Conservation (phyloP, 2,329 filamentous ascomycete genomes). For the Madurella fahalii region DNA sequence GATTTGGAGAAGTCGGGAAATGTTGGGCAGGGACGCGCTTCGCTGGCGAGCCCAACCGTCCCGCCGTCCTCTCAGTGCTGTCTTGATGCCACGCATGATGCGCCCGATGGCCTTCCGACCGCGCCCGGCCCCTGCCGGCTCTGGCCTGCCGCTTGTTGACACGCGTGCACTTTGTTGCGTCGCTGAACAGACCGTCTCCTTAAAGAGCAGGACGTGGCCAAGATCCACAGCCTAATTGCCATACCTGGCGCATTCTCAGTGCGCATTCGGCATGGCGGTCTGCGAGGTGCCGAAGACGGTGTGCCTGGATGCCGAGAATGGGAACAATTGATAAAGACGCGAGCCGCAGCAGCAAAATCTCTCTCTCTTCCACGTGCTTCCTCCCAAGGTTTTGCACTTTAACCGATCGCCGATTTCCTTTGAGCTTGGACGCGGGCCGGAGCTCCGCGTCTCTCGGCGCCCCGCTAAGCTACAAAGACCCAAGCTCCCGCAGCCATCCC, state of each 20-base stretch:
- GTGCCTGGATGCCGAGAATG: slow-evolving; percentile 8
- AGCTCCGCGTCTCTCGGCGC: neutral
- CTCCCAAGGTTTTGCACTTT: neutral
- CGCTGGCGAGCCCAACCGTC: slow-evolving; percentile 23
- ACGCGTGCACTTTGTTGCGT: neutral
- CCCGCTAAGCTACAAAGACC: neutral
- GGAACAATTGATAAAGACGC: slow-evolving; percentile 7
- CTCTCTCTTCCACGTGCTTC: slow-evolving; percentile 9
- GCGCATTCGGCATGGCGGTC: slow-evolving; percentile 14
- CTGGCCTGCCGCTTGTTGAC: neutral
- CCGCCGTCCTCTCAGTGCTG: slow-evolving; percentile 7
- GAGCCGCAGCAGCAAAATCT: slow-evolving; percentile 1
- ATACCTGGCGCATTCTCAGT: slow-evolving; percentile 3
- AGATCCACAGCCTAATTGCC: neutral
- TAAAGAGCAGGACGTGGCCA: slow-evolving; percentile 12
- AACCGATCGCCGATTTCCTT: neutral
- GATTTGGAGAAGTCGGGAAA: slow-evolving; percentile 16
- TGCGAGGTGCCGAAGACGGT: slow-evolving; percentile 10
- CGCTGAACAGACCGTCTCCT: neutral
- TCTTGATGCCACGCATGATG: slow-evolving; percentile 22
- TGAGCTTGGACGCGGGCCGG: slow-evolving; percentile 2
- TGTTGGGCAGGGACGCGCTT: slow-evolving; percentile 27
- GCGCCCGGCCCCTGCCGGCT: neutral
- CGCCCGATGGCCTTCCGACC: slow-evolving; percentile 6
- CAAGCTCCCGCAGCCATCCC: neutral